Evolutionary conservation across 768 basidiomycete species (phyloP), one percentile per base, ranked within the genome.

Genomic region (Dendrothele bispora): DNA sequence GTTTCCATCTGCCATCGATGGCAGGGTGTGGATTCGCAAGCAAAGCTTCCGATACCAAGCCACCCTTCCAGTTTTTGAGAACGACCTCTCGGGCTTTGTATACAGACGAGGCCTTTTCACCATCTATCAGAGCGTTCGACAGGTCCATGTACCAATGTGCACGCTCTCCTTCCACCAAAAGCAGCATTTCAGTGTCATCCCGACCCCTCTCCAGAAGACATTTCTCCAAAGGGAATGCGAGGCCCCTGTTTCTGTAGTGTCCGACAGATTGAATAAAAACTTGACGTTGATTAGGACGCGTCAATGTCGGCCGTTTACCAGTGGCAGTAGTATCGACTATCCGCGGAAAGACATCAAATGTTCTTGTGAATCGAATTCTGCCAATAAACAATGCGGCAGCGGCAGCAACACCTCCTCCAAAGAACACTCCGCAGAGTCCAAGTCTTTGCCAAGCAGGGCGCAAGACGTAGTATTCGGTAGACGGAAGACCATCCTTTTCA

Each of bases 71-170:
- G 6, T 55, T 60, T 15, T 53, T 53, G 20, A 69, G 39, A 26
- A 69, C 48, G 4, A 53, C 54, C 39, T 62, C 53, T 21, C 61
- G 58, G n/a, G 65, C 38, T 35, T 47, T 47, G 25, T 47, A 38
- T n/a, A 46, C 24, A 28, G 50, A 30, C 8, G 44, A 36, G 24
- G 44, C 48, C 15, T 46, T 55, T 25, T 51, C 48, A 8, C 69
- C 67, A 40, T 59, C 40, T 18, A 70, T 58, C 3, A 57, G 17
- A 1, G 64, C 55, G 42, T 63, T 56, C 11, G 56, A 51, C 18
- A 70, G 48, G 15, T 60, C 62, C 26, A 70, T 55, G 51, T 62
- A 59, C 69, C 69, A 70, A 51, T 69, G 65, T 11, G 65, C 67
- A 30, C 63, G 46, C 49, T 63, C 57, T 12, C 59, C 61, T 15